These are phyloP conservation scores for Anacardium occidentale DNA, from an alignment of 345 rosid genomes.

Conservation along the genomic window DNA sequence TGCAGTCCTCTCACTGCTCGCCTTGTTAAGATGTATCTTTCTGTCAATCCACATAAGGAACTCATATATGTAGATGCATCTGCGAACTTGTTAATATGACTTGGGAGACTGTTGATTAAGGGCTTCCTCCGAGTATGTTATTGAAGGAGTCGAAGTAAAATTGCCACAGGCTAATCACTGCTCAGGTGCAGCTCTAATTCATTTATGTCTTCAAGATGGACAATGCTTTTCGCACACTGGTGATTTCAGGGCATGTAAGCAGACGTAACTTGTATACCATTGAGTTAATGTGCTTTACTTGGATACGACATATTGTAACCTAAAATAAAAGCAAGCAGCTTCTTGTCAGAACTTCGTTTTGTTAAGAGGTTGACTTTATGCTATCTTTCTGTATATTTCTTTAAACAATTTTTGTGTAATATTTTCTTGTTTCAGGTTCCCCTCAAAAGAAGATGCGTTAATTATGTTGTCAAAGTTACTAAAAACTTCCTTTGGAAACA, in stretches of 20 bases:
- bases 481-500: slow-evolving; percentile 54
- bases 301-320: slow-evolving; percentile 84
- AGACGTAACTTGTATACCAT: slow-evolving; percentile 55
- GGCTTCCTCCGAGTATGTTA: slow-evolving; percentile 36
- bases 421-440: slow-evolving; percentile 53
- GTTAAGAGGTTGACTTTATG: background rate
- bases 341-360: background rate
- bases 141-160: slow-evolving; percentile 57
- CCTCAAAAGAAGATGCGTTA: slow-evolving; percentile 68
- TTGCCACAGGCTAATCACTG: slow-evolving; percentile 79
- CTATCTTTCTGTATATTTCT: background rate
- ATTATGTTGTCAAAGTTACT: slow-evolving; percentile 53
- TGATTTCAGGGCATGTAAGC: slow-evolving; percentile 76
- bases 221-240: slow-evolving; percentile 71
- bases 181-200: slow-evolving; percentile 75
- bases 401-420: background rate
- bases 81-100: background rate
- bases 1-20: slow-evolving; percentile 66
- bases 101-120: background rate
- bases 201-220: slow-evolving; percentile 55
- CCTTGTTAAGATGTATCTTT: slow-evolving; percentile 60
- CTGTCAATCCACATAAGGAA: slow-evolving; percentile 50
- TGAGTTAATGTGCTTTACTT: slow-evolving; percentile 60
- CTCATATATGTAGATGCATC: background rate
- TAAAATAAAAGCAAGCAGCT: slow-evolving; percentile 58